phyloP scores from a whole-genome alignment of 1,139 yeast genomes.

The Blastobotrys buckinghamii region DNA sequence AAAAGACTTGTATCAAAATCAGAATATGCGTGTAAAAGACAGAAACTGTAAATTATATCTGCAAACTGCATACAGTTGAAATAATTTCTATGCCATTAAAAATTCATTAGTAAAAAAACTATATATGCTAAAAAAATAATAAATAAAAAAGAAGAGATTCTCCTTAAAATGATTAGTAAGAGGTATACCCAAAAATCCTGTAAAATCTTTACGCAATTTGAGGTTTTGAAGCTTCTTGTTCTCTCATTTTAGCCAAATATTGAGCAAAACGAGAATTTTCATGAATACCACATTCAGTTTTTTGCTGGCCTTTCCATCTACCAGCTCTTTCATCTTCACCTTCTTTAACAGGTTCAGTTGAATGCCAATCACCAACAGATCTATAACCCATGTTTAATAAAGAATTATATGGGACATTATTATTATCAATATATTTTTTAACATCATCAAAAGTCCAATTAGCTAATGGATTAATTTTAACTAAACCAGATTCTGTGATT shows the following conservation, averaged over 20 bases:
- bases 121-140: too few species aligned
- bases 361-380: constrained; percentile 94
- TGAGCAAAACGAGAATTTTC: constrained; percentile 67
- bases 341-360: constrained; percentile 81
- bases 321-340: constrained; percentile 96
- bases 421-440: constrained; percentile 55
- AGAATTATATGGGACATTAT: constrained; percentile 80
- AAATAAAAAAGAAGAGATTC: too few species aligned
- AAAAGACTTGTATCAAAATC: too few species aligned
- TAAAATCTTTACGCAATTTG: background rate
- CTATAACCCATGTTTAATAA: constrained; percentile 82
- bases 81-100: too few species aligned
- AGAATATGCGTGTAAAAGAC: too few species aligned
- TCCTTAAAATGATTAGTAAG: too few species aligned
- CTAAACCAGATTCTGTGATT: constrained; percentile 60
- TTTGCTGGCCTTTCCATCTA: constrained; percentile 89
- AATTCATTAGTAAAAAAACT: too few species aligned
- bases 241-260: constrained; percentile 34
- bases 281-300: constrained; percentile 96
- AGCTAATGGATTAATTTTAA: constrained; percentile 86
- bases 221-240: background rate
- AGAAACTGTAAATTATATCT: too few species aligned
- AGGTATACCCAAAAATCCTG: too few species aligned
- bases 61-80: too few species aligned
- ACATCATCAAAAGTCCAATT: constrained; percentile 78